These are phyloP conservation scores for Perkinsus marinus DNA, from an alignment of 169 alveolate species.

Conservation along the genomic window DNA sequence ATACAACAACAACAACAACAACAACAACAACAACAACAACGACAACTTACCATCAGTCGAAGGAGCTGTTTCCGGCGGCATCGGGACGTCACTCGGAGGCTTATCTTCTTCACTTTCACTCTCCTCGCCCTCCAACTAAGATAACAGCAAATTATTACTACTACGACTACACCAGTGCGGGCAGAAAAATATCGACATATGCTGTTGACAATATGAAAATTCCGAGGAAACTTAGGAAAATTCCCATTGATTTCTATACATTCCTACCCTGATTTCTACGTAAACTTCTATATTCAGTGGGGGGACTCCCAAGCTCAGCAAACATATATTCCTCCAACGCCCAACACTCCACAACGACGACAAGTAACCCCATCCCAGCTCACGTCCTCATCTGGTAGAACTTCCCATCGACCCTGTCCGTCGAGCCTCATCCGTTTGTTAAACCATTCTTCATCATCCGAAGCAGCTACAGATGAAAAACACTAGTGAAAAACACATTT, in stretches of 20 bases:
- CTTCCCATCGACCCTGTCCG: neutral
- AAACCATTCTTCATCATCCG: neutral
- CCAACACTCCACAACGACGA: too few species aligned
- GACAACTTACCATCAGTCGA: neutral
- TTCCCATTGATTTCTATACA: too few species aligned
- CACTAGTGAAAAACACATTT: neutral
- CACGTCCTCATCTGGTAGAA: neutral
- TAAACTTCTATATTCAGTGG: neutral
- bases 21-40: too few species aligned
- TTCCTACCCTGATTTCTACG: too few species aligned
- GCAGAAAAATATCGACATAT: too few species aligned
- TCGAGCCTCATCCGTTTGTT: neutral
- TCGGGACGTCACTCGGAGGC: neutral
- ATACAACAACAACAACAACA: too few species aligned
- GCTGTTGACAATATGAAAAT: too few species aligned
- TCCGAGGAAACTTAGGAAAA: too few species aligned
- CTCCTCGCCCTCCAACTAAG: neutral
- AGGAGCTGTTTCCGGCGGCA: neutral
- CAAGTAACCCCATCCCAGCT: neutral
- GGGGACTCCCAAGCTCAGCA: neutral
- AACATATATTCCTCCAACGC: neutral
- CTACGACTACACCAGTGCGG: too few species aligned
- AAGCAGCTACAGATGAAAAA: neutral
- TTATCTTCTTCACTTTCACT: neutral
- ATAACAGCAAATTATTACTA: too few species aligned